A percentile compares a stretch with the other conserved stretches of the same genome.
Conservation (phyloP, 163 green algal genomes). For the Chloromonas sp. region DNA sequence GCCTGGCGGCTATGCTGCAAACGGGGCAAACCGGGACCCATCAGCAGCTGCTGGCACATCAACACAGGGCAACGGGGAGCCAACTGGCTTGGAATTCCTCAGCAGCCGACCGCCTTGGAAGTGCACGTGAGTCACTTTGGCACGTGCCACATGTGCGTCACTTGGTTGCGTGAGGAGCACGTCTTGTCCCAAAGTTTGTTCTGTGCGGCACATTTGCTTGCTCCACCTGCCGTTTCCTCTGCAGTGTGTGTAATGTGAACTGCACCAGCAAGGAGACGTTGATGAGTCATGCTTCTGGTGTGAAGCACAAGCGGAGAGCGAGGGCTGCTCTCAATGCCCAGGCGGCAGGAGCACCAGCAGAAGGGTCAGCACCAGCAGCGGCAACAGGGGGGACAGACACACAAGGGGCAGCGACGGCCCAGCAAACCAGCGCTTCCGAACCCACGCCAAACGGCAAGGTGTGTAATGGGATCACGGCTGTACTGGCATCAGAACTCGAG, state of each 20-base stretch:
- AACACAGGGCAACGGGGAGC: slow-evolving; percentile 16
- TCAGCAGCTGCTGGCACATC: neutral
- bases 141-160: neutral
- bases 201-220: too few species aligned
- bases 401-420: neutral
- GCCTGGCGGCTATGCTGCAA: slow-evolving; percentile 72
- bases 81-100: slow-evolving; percentile 63
- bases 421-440: neutral
- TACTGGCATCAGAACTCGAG: neutral
- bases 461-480: neutral
- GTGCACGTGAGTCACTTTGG: slow-evolving; percentile 51
- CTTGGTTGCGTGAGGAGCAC: too few species aligned
- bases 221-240: neutral
- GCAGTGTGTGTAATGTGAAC: slow-evolving; percentile 80
- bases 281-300: slow-evolving; percentile 69
- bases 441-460: neutral
- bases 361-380: neutral
- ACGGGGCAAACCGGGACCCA: slow-evolving; percentile 35
- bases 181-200: too few species aligned
- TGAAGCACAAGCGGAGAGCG: slow-evolving; percentile 70
- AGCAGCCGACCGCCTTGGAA: slow-evolving; percentile 68
- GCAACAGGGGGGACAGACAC: slow-evolving; percentile 2
- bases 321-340: slow-evolving; percentile 22
- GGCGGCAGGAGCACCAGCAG: slow-evolving; percentile 2
- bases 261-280: slow-evolving; percentile 87